Evolutionary conservation across 768 basidiomycete genomes (phyloP).

Genomic region (Lyophyllum shimeji): DNA sequence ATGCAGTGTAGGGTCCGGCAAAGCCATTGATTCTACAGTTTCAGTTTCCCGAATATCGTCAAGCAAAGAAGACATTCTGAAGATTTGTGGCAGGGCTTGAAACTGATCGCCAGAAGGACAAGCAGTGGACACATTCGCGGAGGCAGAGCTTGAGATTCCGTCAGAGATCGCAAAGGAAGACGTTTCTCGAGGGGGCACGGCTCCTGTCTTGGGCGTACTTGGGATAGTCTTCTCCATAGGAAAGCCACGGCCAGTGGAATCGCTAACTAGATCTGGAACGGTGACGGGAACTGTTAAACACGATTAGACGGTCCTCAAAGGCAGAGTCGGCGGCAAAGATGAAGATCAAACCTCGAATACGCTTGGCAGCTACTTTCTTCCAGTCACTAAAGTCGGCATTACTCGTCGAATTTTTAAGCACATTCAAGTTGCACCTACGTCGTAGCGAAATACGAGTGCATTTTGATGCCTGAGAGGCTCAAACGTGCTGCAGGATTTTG

Average conservation of each 20-base stretch:
- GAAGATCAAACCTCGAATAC: slow-evolving; percentile 26
- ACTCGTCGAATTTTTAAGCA: slow-evolving; percentile 5
- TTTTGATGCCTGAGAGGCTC: slow-evolving; percentile 38
- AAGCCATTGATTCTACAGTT: slow-evolving; percentile 2
- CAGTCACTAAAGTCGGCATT: slow-evolving; percentile 34
- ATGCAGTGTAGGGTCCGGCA: slow-evolving; percentile 11
- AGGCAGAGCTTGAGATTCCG: background rate
- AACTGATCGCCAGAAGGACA: background rate
- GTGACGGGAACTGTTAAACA: slow-evolving; percentile 2
- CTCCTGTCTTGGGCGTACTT: background rate
- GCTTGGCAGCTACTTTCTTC: slow-evolving; percentile 32
- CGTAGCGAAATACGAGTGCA: slow-evolving; percentile 47
- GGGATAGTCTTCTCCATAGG: slow-evolving; percentile 1
- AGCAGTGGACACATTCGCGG: background rate
- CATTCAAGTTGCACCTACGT: slow-evolving; percentile 36
- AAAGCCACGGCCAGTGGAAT: background rate
- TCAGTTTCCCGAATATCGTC: slow-evolving; percentile 9
- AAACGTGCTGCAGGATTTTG: slow-evolving; percentile 51
- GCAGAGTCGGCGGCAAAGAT: background rate
- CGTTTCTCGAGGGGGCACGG: slow-evolving; percentile 1
- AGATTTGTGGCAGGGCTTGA: slow-evolving; percentile 9
- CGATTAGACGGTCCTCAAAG: background rate
- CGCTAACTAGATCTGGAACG: background rate
- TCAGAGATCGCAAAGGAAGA: background rate
- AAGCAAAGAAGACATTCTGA: slow-evolving; percentile 13